These are phyloP conservation scores for Jasminum sambac DNA, from an alignment of 257 asterid genomes.

Conservation along the genomic window DNA sequence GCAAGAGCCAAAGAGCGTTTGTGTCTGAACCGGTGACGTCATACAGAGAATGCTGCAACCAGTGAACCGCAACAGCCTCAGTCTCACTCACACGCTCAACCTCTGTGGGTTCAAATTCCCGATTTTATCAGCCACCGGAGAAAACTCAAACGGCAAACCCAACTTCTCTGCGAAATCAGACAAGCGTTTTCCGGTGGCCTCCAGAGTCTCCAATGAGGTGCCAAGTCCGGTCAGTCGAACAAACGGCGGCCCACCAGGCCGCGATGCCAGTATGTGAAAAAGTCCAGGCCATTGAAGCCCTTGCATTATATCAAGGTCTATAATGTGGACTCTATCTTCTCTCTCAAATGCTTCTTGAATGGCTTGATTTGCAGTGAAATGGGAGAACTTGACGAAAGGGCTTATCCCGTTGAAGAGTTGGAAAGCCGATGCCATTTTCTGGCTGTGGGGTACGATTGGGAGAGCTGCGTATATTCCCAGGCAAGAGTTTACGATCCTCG, in stretches of 20 bases:
- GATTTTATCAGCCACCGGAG: constrained; percentile 75
- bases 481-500: constrained; percentile 81
- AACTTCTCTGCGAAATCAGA: constrained; percentile 84
- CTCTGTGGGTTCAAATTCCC: constrained; percentile 72
- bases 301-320: constrained; percentile 96
- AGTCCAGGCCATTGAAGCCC: constrained; percentile 99
- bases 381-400: constrained; percentile 91
- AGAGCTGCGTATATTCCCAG: constrained; percentile 76
- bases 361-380: constrained; percentile 96
- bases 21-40: constrained; percentile 92
- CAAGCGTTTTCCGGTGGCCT: constrained; percentile 89
- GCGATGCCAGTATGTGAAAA: constrained; percentile 80
- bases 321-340: constrained; percentile 89
- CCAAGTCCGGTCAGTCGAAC: constrained; percentile 92
- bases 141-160: constrained; percentile 86
- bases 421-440: constrained; percentile 82
- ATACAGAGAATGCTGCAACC: constrained; percentile 95
- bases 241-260: constrained; percentile 92
- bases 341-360: constrained; percentile 95
- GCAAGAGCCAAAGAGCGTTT: constrained; percentile 77
- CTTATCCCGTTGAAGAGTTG: constrained; percentile 93
- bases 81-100: constrained; percentile 64
- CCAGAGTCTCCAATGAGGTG: constrained; percentile 78
- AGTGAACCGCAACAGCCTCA: constrained; percentile 97
- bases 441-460: constrained; percentile 66